phyloP scores from a whole-genome alignment of 2,329 filamentous ascomycete genomes.

The Colletotrichum tanaceti region DNA sequence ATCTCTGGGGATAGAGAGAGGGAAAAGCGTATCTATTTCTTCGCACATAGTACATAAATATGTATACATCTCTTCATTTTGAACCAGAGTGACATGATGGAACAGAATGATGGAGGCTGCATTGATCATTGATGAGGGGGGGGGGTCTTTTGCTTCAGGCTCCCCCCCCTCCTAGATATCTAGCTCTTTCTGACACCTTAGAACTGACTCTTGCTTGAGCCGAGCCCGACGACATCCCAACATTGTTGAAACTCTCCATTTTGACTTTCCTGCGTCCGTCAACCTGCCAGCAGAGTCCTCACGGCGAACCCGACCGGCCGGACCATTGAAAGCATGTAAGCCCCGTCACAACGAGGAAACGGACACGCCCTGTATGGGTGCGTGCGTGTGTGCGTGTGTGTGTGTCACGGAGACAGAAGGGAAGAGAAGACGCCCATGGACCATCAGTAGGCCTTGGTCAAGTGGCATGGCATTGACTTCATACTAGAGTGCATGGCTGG shows the following conservation, averaged over 20 bases:
- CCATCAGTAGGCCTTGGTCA: not conserved
- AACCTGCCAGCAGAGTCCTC: not conserved
- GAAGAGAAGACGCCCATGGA: not conserved
- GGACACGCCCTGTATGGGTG: not conserved
- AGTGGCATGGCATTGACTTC: not conserved
- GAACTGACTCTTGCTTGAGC: conserved; percentile 6
- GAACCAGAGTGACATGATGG: no score
- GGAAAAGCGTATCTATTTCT: no score
- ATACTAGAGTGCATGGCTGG: not conserved
- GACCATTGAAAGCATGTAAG: conserved; percentile 13
- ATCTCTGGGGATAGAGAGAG: no score
- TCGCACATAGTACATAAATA: no score
- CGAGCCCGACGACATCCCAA: not conserved
- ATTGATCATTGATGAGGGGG: no score
- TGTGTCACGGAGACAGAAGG: not conserved
- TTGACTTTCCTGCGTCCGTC: conserved; percentile 3
- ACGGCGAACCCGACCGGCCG: not conserved
- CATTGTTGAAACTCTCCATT: conserved; percentile 7
- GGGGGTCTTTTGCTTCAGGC: no score
- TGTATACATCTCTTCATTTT: no score
- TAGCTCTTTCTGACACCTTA: not conserved
- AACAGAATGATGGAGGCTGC: no score
- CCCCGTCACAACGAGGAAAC: conserved; percentile 1
- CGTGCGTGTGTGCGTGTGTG: not conserved
- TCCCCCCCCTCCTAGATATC: no score